Evolutionary conservation across 768 basidiomycete genomes (phyloP).

Genomic region (Russula ochroleuca): DNA sequence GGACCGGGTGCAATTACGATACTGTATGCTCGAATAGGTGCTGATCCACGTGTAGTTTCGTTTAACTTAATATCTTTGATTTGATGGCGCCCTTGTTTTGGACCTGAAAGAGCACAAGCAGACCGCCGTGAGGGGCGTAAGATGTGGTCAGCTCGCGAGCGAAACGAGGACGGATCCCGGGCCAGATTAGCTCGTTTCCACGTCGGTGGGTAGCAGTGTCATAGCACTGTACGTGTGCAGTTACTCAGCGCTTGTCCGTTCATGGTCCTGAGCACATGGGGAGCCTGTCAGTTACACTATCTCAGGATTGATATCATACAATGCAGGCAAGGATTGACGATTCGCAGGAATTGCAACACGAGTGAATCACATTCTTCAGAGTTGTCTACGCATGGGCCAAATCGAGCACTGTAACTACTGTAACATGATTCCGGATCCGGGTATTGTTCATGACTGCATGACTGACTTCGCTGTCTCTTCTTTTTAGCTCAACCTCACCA

Average conservation of each 20-base stretch:
- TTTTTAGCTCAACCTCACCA: background rate
- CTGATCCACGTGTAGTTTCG: background rate
- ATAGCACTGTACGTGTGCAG: background rate
- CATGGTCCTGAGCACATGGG: background rate
- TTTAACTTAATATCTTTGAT: background rate
- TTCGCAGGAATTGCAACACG: background rate
- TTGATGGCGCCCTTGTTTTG: background rate
- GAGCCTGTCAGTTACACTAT: background rate
- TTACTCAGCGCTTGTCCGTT: background rate
- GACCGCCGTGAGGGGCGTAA: background rate
- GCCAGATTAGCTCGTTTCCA: background rate
- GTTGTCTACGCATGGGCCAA: too few species aligned
- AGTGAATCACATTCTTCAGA: too few species aligned
- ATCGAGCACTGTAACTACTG: too few species aligned
- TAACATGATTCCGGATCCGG: too few species aligned
- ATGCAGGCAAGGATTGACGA: background rate
- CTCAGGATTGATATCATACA: background rate
- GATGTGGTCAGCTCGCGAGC: background rate
- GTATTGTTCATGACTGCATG: too few species aligned
- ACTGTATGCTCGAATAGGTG: too few species aligned
- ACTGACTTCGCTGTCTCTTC: too few species aligned
- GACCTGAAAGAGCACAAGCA: background rate
- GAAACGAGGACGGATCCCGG: background rate
- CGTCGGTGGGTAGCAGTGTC: background rate
- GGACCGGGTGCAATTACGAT: too few species aligned